Evolutionary conservation across 345 rosid genomes (phyloP).

Genomic region (Anacardium occidentale): DNA sequence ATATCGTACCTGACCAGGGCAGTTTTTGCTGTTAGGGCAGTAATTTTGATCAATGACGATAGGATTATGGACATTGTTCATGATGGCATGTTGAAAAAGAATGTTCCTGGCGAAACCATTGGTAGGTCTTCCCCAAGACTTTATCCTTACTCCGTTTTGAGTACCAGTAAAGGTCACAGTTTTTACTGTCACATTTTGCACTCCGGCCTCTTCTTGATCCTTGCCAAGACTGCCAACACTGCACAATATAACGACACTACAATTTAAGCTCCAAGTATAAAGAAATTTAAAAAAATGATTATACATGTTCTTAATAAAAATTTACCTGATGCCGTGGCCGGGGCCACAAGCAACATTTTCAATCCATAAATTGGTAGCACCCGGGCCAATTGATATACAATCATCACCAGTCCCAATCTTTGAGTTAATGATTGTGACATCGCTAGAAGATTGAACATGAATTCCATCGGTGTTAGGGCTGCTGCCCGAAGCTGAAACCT

Average conservation of each 20-base stretch:
- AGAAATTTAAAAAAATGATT: neutral
- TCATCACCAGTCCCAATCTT: conserved; percentile 69
- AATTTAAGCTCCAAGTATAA: neutral
- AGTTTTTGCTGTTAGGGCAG: conserved; percentile 47
- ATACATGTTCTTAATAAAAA: neutral
- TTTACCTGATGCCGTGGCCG: conserved; percentile 61
- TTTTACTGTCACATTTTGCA: conserved; percentile 39
- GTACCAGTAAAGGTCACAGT: conserved; percentile 28
- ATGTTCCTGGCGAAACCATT: conserved; percentile 24
- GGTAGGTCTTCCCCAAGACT: conserved; percentile 37
- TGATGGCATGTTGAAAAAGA: conserved; percentile 7
- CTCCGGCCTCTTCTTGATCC: conserved; percentile 30
- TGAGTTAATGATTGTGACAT: conserved; percentile 37
- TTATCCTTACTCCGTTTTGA: conserved; percentile 42
- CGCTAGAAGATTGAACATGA: neutral
- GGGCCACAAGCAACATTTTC: conserved; percentile 70
- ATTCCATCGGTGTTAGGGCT: conserved; percentile 9
- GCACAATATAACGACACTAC: neutral
- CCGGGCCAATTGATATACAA: conserved; percentile 69
- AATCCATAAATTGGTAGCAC: conserved; percentile 51
- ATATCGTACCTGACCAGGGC: conserved; percentile 42
- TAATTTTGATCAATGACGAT: conserved; percentile 63
- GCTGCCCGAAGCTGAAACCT: neutral
- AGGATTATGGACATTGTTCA: conserved; percentile 38
- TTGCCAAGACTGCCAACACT: conserved; percentile 48